Conservation (phyloP, 2,329 filamentous ascomycete species). For the Cytospora piceae region DNA sequence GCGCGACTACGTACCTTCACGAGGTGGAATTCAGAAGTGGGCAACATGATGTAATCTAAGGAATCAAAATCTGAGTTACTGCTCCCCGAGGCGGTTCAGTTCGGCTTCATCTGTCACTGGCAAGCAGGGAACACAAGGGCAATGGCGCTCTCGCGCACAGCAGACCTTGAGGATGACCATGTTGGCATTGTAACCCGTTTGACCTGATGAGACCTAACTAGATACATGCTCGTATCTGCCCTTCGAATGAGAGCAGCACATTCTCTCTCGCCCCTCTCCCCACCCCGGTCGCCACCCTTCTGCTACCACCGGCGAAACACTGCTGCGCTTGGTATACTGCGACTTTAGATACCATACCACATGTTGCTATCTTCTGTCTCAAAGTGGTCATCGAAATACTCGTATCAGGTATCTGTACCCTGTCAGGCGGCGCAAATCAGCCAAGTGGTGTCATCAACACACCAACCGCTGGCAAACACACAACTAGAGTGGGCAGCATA, state of each 20-base stretch:
- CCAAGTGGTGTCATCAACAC: constrained; percentile 10
- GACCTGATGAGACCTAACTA: constrained; percentile 12
- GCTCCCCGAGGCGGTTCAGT: not conserved
- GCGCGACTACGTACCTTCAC: too few species aligned
- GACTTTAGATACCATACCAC: constrained; percentile 21
- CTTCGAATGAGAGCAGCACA: constrained; percentile 7
- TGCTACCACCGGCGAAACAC: constrained; percentile 9
- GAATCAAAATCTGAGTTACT: not conserved
- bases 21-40: too few species aligned
- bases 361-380: constrained; percentile 13
- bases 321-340: constrained; percentile 15
- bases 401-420: constrained; percentile 2
- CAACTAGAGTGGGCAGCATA: constrained; percentile 5
- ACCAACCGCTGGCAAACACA: constrained; percentile 14
- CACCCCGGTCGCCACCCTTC: not conserved
- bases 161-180: not conserved
- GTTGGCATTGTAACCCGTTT: constrained; percentile 3
- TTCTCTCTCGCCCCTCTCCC: not conserved
- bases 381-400: constrained; percentile 15
- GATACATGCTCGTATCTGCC: constrained; percentile 26
- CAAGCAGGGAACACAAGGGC: not conserved
- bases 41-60: too few species aligned
- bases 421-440: constrained; percentile 14
- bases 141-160: not conserved
- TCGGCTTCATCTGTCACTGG: not conserved